Percentiles rank a stretch among this genome's conserved stretches.
These are phyloP conservation scores for Erythrobasidium yunnanense DNA, from an alignment of 768 basidiomycete genomes.

Conservation along the genomic window DNA sequence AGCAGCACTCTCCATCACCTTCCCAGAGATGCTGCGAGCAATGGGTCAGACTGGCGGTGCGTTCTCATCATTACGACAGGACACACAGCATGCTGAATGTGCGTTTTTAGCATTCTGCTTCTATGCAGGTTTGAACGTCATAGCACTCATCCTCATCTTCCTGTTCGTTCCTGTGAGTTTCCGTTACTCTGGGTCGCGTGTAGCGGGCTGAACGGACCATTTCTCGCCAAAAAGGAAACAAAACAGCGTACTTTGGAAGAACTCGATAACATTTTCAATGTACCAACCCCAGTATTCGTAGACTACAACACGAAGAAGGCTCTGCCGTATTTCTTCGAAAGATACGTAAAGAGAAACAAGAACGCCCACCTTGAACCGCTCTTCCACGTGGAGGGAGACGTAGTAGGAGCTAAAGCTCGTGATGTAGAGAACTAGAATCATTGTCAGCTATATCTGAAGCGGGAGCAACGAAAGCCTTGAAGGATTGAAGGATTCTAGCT, in stretches of 20 bases:
- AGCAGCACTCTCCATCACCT: conserved; percentile 30
- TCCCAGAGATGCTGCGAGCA: conserved; percentile 33
- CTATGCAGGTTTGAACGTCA: conserved; percentile 36
- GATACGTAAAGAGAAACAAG: not conserved
- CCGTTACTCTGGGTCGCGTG: no score
- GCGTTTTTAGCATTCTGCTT: conserved; percentile 32
- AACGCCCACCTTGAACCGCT: not conserved
- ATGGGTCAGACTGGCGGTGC: conserved; percentile 29
- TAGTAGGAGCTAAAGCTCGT: no score
- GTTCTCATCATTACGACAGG: no score
- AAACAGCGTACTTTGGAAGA: conserved; percentile 26
- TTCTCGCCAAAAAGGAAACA: not conserved
- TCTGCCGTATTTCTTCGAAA: conserved; percentile 12
- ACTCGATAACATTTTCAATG: conserved; percentile 39
- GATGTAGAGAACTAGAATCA: no score
- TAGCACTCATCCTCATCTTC: conserved; percentile 32
- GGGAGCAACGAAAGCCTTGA: no score
- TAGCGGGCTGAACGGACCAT: not conserved
- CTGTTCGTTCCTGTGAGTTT: conserved; percentile 23
- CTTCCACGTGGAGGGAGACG: not conserved
- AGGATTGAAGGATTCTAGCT: no score
- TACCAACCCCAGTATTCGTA: conserved; percentile 35
- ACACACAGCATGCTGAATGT: no score
- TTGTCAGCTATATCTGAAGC: no score
- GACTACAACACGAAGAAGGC: conserved; percentile 30